phyloP scores from a whole-genome alignment of 2,329 filamentous ascomycete genomes.

The Purpureocillium lavendulum region DNA sequence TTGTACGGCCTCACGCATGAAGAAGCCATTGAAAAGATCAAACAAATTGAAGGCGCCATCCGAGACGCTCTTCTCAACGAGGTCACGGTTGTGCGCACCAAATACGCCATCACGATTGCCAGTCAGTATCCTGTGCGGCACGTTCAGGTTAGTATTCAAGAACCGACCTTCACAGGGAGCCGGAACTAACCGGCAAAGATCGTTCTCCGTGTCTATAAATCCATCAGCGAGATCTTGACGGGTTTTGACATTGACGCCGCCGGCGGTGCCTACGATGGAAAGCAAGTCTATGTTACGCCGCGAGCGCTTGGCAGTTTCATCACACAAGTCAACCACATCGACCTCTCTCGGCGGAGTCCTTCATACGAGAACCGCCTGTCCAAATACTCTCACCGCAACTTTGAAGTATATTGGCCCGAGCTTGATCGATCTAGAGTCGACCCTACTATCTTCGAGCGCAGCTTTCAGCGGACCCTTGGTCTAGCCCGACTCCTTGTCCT shows the following conservation, averaged over 20 bases:
- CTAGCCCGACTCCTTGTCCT: slow-evolving; percentile 72
- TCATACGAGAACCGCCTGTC: slow-evolving; percentile 83
- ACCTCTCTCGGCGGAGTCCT: slow-evolving; percentile 70
- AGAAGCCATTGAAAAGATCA: slow-evolving; percentile 74
- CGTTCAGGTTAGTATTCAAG: slow-evolving; percentile 42
- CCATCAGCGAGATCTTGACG: slow-evolving; percentile 73
- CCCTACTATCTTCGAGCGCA: slow-evolving; percentile 79
- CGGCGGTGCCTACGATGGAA: slow-evolving; percentile 71
- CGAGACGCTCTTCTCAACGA: slow-evolving; percentile 74
- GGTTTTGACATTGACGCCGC: slow-evolving; percentile 86
- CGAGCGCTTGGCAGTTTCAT: slow-evolving; percentile 71
- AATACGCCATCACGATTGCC: slow-evolving; percentile 79
- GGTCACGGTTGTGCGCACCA: slow-evolving; percentile 75
- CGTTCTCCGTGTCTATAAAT: slow-evolving; percentile 78
- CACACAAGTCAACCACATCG: slow-evolving; percentile 74
- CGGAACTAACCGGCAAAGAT: slow-evolving; percentile 45
- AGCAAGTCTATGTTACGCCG: slow-evolving; percentile 71
- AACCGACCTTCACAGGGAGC: too few species aligned
- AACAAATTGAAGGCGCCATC: slow-evolving; percentile 67
- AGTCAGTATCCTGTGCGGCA: slow-evolving; percentile 79
- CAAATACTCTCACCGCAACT: slow-evolving; percentile 77
- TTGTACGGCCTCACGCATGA: slow-evolving; percentile 72
- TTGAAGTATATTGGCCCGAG: slow-evolving; percentile 73
- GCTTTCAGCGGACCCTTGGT: slow-evolving; percentile 66
- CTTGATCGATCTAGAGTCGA: slow-evolving; percentile 70